Evolutionary conservation across 345 rosid species (phyloP).

Genomic region (Boechera divaricarpa): DNA sequence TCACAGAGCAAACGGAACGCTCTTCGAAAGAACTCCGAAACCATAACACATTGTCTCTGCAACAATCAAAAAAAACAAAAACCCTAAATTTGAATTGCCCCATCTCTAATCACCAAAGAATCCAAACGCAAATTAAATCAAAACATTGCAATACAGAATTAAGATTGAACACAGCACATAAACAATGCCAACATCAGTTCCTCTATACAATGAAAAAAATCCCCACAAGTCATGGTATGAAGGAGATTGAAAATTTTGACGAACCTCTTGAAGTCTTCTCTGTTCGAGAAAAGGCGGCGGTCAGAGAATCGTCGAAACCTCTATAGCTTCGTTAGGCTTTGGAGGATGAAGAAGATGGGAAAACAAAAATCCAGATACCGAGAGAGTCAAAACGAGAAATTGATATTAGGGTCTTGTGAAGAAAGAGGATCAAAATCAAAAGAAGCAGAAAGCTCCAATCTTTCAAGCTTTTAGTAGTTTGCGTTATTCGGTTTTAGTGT

Average conservation of each 20-base stretch:
- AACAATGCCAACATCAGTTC: conserved; percentile 44
- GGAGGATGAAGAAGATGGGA: conserved; percentile 4
- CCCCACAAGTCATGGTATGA: not conserved
- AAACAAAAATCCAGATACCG: not conserved
- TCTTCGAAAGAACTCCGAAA: conserved; percentile 12
- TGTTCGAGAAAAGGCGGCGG: not conserved
- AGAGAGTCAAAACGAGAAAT: conserved; percentile 16
- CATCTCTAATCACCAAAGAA: conserved; percentile 20
- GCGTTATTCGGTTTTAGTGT: conserved; percentile 8
- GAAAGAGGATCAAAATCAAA: conserved; percentile 1
- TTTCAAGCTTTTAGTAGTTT: conserved; percentile 25
- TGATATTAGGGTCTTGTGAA: not conserved
- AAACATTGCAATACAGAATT: conserved; percentile 29
- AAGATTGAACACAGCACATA: conserved; percentile 39
- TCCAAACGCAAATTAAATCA: conserved; percentile 22
- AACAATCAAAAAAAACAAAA: conserved; percentile 41
- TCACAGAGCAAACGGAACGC: conserved; percentile 25
- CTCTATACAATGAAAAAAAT: not conserved
- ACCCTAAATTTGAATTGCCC: conserved; percentile 50
- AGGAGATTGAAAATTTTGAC: not conserved
- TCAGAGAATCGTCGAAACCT: conserved; percentile 15
- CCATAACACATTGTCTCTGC: conserved; percentile 47
- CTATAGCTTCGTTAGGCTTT: conserved; percentile 25
- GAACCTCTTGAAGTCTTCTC: conserved; percentile 26
- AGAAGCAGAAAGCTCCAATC: conserved; percentile 8